phyloP scores from a whole-genome alignment of 2,329 filamentous ascomycete genomes.

The Fusarium chaquense region DNA sequence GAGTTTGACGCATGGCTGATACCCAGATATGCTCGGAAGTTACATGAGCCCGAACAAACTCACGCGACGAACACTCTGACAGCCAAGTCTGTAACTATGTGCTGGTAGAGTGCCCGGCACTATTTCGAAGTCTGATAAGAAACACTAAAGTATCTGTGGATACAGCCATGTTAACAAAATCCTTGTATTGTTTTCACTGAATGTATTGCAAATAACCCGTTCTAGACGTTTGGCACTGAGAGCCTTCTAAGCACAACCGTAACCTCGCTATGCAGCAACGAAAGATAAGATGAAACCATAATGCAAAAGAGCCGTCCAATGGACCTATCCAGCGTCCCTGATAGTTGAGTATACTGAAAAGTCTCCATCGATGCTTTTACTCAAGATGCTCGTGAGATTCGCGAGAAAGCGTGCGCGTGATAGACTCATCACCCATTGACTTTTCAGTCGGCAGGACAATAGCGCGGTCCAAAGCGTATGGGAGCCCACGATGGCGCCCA shows the following conservation, averaged over 20 bases:
- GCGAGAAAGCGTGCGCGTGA: neutral
- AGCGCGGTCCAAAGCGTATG: slow-evolving; percentile 52
- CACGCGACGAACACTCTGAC: neutral
- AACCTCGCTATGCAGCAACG: neutral
- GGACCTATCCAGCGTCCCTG: neutral
- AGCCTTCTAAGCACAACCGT: slow-evolving; percentile 14
- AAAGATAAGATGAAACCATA: slow-evolving; percentile 7
- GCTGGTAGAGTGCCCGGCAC: neutral
- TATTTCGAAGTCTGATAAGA: neutral
- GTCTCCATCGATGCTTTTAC: neutral
- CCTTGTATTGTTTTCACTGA: neutral
- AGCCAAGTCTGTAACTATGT: neutral
- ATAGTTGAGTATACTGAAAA: neutral
- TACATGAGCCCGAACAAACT: neutral
- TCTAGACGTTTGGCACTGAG: slow-evolving; percentile 5
- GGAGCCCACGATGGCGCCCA: slow-evolving; percentile 53
- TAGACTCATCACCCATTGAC: slow-evolving; percentile 28
- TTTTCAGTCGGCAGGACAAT: slow-evolving; percentile 50
- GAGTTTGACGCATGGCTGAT: neutral
- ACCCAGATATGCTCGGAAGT: neutral
- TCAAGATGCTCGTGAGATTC: slow-evolving; percentile 35
- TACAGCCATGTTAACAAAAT: neutral
- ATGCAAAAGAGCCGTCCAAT: neutral
- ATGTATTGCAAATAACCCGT: neutral
- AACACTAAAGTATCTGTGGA: neutral